A percentile compares a stretch with the other conserved stretches of the same genome.
Evolutionary conservation across 2,329 filamentous ascomycete species (phyloP).

Genomic region (Calonectria honghensis): DNA sequence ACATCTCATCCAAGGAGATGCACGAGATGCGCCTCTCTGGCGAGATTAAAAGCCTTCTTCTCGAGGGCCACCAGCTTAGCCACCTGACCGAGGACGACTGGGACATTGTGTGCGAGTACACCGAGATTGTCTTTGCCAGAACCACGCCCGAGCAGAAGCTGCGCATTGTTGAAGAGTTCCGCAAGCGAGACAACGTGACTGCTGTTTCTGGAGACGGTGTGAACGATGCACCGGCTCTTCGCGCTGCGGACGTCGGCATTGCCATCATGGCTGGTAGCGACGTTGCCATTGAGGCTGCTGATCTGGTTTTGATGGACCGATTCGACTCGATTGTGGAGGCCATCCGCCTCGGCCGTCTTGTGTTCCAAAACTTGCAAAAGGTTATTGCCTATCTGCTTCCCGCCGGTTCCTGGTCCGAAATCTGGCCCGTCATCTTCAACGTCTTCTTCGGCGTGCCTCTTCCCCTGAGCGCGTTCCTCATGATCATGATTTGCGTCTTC

Average conservation of each 20-base stretch:
- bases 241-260: constrained; percentile 81
- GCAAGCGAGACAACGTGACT: constrained; percentile 74
- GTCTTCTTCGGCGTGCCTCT: constrained; percentile 74
- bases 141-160: constrained; percentile 83
- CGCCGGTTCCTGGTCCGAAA: constrained; percentile 73
- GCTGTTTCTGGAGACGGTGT: constrained; percentile 86
- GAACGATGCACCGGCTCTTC: constrained; percentile 80
- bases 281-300: constrained; percentile 78
- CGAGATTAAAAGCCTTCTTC: constrained; percentile 53
- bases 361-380: constrained; percentile 65
- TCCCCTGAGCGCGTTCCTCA: constrained; percentile 71
- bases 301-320: constrained; percentile 81
- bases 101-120: constrained; percentile 68
- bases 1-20: constrained; percentile 36
- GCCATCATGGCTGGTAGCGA: constrained; percentile 79
- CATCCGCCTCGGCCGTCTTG: constrained; percentile 67
- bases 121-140: constrained; percentile 80
- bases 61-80: constrained; percentile 76
- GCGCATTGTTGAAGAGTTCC: constrained; percentile 81
- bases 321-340: constrained; percentile 83
- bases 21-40: constrained; percentile 37
- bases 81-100: constrained; percentile 70
- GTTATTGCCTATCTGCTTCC: constrained; percentile 68
- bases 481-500: constrained; percentile 76
- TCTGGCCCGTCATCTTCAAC: constrained; percentile 74